Evolutionary conservation across 1,139 yeast genomes (phyloP).

Genomic region (Geotrichum klebahnii): DNA sequence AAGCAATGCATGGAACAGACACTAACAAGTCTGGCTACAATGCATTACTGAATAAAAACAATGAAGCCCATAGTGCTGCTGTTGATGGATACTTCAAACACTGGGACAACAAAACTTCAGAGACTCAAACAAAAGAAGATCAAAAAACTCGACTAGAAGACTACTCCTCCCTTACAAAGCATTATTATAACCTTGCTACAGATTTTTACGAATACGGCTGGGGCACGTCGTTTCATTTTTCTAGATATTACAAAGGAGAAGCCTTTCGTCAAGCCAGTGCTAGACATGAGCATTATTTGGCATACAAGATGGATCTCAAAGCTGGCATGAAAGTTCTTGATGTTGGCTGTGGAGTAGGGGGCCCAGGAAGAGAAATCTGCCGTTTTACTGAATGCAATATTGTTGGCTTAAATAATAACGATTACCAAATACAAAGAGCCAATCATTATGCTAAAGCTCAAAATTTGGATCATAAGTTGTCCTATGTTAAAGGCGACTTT

Average conservation of each 20-base stretch:
- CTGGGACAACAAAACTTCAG: slow-evolving; percentile 62
- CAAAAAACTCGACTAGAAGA: slow-evolving; percentile 66
- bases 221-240: slow-evolving; percentile 98
- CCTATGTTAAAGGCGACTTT: slow-evolving; percentile 94
- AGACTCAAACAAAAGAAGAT: slow-evolving; percentile 68
- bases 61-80: slow-evolving; percentile 76
- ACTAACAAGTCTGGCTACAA: slow-evolving; percentile 64
- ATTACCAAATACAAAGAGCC: slow-evolving; percentile 90
- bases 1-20: slow-evolving; percentile 78
- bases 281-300: slow-evolving; percentile 93
- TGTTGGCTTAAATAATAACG: slow-evolving; percentile 93
- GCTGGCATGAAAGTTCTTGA: slow-evolving; percentile 86
- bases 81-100: slow-evolving; percentile 88
- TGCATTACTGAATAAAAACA: slow-evolving; percentile 74
- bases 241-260: slow-evolving; percentile 90
- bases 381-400: slow-evolving; percentile 84
- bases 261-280: slow-evolving; percentile 93
- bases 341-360: slow-evolving; percentile 99
- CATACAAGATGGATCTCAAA: slow-evolving; percentile 73
- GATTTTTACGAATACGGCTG: slow-evolving; percentile 98
- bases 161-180: slow-evolving; percentile 87
- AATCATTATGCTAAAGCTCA: slow-evolving; percentile 67
- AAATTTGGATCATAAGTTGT: slow-evolving; percentile 66
- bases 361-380: slow-evolving; percentile 94
- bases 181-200: slow-evolving; percentile 93